Base-by-base conservation (phyloP, 768 basidiomycete species). In the Antrodiella citrinella region DNA sequence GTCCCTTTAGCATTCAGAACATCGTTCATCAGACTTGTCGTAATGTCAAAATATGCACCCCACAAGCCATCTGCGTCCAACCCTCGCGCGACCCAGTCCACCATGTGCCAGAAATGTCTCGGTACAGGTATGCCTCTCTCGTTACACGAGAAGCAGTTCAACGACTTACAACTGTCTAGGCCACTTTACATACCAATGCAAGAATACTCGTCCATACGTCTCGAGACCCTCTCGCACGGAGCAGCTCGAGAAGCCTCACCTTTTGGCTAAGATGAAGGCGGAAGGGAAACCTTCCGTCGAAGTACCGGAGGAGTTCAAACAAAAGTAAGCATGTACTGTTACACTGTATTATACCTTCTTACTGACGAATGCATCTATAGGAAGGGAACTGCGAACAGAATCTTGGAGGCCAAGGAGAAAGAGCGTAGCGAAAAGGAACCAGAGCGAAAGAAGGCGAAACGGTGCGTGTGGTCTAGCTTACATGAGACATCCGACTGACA, bases 141-240 rank as follows among this genome's bases (percentile, higher is more conserved):
- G 20, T 25, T 48, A 44, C 2, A 41, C 35, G 15, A 18, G 13
- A 39, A 11, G 18, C 38, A 23, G 1, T 4, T 26, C 5, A 30
- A 38, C 35, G 15, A 30, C 19, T 38, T 4, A 20, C 13, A 22
- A 11, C 19, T 19, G 23, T 18, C 35, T 61, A 82, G 93, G 92
- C 0, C 94, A 96, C 66, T 94, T 84, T 64, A 96, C 82, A 11
- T 97, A 84, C 62, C 80, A 96, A 69, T 97, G 94, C 77, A 91
- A 90, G 67, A 74, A 76, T 15, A 58, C 77, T 19, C 76, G 86
- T 2, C 88, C 91, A 21, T 97, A 96, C 64, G 73, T 91, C 38
- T 80, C 89, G 10, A 77, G 94, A n/a, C 93, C 93, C 2, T 92
- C 91, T 26, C 79, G 92, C 39, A 90, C 90, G 1, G 78, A 92